Evolutionary conservation across 176 grass and related monocot species (phyloP).

Genomic region (Eleusine coracana): DNA sequence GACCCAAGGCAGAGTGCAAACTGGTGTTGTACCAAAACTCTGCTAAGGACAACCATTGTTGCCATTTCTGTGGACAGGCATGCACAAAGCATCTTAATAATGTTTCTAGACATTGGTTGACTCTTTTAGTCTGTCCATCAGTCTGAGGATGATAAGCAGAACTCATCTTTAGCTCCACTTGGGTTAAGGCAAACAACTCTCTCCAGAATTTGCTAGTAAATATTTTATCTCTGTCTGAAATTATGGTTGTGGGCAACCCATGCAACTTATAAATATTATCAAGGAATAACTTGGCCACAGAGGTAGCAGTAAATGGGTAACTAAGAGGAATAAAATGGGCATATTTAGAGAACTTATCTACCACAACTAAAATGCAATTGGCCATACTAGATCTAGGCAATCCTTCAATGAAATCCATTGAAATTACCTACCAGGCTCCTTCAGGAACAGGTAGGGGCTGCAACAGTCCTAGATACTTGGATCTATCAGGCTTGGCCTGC

Average conservation of each 20-base stretch:
- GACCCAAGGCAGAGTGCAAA: neutral
- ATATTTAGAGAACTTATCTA: neutral
- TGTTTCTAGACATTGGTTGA: neutral
- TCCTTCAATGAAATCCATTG: neutral
- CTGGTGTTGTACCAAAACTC: neutral
- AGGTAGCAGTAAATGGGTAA: neutral
- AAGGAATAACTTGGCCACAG: neutral
- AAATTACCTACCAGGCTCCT: no score
- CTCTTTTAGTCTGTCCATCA: neutral
- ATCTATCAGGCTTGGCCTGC: no score
- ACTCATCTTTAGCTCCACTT: neutral
- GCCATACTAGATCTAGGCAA: neutral
- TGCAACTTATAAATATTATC: neutral
- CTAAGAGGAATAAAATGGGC: neutral
- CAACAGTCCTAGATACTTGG: no score
- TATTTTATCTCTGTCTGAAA: neutral
- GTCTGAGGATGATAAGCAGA: neutral
- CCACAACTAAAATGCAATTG: neutral
- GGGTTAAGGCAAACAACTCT: neutral
- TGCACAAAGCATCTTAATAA: neutral
- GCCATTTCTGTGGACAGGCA: neutral
- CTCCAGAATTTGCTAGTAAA: neutral
- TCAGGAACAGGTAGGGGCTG: no score
- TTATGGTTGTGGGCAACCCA: neutral
- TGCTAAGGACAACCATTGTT: neutral